Percentiles rank a stretch among this genome's conserved stretches.
Conservation (phyloP, 352 stramenopile species). For the Globisporangium mamillatum region DNA sequence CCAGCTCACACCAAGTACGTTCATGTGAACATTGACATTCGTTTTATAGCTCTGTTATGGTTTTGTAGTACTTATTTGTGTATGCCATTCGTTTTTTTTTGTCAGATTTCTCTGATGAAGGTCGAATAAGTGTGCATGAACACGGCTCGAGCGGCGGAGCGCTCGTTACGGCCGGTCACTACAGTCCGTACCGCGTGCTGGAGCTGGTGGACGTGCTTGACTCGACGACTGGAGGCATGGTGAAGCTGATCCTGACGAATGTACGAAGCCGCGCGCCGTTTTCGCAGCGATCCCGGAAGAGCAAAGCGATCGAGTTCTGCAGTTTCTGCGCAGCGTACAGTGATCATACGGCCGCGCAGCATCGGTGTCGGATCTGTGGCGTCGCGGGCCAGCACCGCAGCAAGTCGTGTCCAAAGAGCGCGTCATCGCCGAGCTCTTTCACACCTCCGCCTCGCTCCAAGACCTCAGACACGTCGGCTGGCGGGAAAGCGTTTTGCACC, state of each 20-base stretch:
- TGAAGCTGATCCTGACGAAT: constrained; percentile 71
- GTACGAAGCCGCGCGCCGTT: constrained; percentile 50
- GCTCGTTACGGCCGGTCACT: constrained; percentile 20
- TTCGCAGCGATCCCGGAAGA: constrained; percentile 24
- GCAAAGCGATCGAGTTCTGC: constrained; percentile 59
- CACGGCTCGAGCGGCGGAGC: not conserved
- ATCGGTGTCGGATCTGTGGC: constrained; percentile 63
- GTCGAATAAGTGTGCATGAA: not conserved
- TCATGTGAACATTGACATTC: not conserved
- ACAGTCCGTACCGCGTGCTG: constrained; percentile 61
- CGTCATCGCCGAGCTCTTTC: constrained; percentile 22
- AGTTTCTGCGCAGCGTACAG: constrained; percentile 68
- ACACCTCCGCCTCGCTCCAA: constrained; percentile 11
- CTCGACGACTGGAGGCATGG: constrained; percentile 69
- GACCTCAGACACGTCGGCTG: constrained; percentile 6
- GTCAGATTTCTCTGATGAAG: constrained; percentile 7
- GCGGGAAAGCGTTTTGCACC: constrained; percentile 50
- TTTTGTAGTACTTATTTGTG: not conserved
- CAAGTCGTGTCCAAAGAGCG: constrained; percentile 36
- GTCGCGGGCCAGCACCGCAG: constrained; percentile 58
- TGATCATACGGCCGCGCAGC: constrained; percentile 58
- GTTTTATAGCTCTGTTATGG: not conserved
- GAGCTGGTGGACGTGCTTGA: constrained; percentile 78
- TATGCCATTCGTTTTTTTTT: not conserved
- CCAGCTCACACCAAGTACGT: constrained; percentile 12